These are phyloP conservation scores for Diddensiella santjacobensis DNA, from an alignment of 805 yeast genomes.

Conservation along the genomic window DNA sequence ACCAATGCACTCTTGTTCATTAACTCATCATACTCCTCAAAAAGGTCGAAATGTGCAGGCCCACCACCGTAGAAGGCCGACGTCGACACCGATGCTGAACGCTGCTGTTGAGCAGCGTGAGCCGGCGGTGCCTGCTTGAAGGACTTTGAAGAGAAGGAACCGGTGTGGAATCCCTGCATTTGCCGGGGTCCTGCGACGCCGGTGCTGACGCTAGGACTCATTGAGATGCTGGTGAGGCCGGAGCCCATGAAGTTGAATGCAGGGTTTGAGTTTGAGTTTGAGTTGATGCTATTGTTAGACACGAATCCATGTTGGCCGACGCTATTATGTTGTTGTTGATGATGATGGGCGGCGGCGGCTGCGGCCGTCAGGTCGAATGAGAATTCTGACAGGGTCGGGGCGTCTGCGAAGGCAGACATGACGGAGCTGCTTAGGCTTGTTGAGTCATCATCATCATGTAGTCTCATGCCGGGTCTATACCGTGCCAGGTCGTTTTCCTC, in stretches of 20 bases:
- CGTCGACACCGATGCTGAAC: conserved; percentile 5
- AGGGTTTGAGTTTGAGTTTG: background rate
- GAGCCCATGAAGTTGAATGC: conserved; percentile 7
- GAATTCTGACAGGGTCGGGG: background rate
- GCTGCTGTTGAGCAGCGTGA: background rate
- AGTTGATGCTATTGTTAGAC: background rate
- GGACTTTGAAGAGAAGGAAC: background rate
- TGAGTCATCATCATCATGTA: background rate
- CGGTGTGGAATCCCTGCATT: conserved; percentile 9
- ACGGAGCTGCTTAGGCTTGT: conserved; percentile 2
- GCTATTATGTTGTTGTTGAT: conserved; percentile 9
- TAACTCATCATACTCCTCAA: conserved; percentile 17
- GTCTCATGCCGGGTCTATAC: no score
- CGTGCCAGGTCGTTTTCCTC: background rate
- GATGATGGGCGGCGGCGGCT: conserved; percentile 1
- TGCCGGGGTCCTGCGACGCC: conserved; percentile 20
- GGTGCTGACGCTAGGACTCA: conserved; percentile 13
- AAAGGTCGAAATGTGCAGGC: conserved; percentile 17
- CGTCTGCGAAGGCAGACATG: background rate
- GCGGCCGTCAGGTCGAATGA: background rate
- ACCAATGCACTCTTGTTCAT: conserved; percentile 8
- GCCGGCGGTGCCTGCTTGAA: conserved; percentile 1
- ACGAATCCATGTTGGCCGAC: no score
- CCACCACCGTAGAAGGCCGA: conserved; percentile 7
- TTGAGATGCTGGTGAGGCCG: conserved; percentile 12